phyloP scores from a whole-genome alignment of 2,329 filamentous ascomycete genomes.

The Nemania bipapillata region DNA sequence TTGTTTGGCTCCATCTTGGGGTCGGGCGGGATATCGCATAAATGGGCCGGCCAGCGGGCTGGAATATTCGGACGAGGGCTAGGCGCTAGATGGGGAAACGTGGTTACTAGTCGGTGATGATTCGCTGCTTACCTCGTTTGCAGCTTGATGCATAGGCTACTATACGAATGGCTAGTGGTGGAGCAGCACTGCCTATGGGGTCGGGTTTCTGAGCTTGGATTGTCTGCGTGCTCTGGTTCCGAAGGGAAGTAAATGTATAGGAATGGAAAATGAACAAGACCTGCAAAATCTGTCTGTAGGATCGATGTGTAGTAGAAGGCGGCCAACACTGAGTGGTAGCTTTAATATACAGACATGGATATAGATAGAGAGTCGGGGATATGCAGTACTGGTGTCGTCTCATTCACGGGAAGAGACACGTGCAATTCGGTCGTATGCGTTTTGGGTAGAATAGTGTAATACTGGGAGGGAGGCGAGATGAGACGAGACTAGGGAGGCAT shows the following conservation, averaged over 20 bases:
- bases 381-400: background rate
- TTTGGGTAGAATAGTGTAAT: background rate
- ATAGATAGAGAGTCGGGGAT: background rate
- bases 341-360: background rate
- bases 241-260: background rate
- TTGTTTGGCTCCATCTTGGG: slow-evolving; percentile 40
- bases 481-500: background rate
- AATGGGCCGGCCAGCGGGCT: background rate
- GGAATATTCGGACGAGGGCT: too few species aligned
- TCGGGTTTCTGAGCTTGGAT: background rate
- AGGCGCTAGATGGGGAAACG: background rate
- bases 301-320: background rate
- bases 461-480: background rate
- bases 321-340: background rate
- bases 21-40: background rate
- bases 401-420: background rate
- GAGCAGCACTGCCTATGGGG: background rate
- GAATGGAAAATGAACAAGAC: background rate
- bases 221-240: background rate
- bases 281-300: background rate
- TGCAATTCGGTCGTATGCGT: background rate
- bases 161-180: background rate
- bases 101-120: background rate
- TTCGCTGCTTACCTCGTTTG: background rate
- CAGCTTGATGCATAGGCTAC: background rate